Evolutionary conservation across 192 early-diverging fungal genomes (phyloP).

Genomic region (Backusella morwellensis): DNA sequence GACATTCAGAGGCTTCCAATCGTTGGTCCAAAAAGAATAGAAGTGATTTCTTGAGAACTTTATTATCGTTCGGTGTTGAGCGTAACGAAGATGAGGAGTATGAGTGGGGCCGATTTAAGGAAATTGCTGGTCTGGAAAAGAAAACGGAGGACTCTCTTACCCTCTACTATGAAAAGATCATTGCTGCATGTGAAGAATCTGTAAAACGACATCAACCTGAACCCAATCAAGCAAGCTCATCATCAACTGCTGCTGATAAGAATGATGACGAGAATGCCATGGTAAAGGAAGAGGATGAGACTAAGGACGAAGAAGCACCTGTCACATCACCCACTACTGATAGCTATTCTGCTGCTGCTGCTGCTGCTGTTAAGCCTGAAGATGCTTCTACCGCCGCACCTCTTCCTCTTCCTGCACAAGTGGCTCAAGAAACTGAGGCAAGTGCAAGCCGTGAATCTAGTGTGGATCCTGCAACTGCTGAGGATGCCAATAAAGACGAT

Average conservation of each 20-base stretch:
- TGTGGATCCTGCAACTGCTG: constrained; percentile 35
- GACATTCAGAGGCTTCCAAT: constrained; percentile 39
- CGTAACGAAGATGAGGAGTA: constrained; percentile 32
- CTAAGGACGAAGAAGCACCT: not conserved
- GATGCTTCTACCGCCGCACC: not conserved
- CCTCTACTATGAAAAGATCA: constrained; percentile 57
- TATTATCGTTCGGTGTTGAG: constrained; percentile 56
- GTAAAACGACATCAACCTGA: constrained; percentile 34
- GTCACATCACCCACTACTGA: not conserved
- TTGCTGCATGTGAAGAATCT: constrained; percentile 59
- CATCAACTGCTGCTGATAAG: not conserved
- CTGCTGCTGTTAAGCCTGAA: not conserved
- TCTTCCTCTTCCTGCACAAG: not conserved
- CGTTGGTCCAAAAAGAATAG: constrained; percentile 56
- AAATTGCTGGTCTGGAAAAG: constrained; percentile 58
- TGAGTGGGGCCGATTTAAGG: constrained; percentile 68
- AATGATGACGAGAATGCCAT: not conserved
- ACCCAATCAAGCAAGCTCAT: not conserved
- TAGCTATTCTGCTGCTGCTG: not conserved
- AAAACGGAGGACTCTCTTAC: constrained; percentile 71
- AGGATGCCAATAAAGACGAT: constrained; percentile 40
- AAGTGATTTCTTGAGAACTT: constrained; percentile 52
- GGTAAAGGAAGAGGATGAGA: not conserved
- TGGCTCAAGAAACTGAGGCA: not conserved
- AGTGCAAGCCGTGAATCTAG: constrained; percentile 36